These are phyloP conservation scores for Elsinoe fawcettii DNA, from an alignment of 2,329 filamentous ascomycete genomes.

Conservation along the genomic window DNA sequence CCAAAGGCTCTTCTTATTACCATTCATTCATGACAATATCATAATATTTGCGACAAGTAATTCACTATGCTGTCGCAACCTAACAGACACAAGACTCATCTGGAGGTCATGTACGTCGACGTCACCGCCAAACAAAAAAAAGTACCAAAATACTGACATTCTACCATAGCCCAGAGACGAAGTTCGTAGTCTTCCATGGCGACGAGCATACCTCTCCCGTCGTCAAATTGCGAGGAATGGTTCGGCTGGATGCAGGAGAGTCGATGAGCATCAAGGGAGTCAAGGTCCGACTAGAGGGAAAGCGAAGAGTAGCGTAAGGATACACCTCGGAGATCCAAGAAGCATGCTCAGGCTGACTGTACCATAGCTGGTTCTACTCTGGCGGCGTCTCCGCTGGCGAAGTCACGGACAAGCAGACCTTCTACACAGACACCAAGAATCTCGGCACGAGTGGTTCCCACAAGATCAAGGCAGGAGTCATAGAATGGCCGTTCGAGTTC, in stretches of 20 bases:
- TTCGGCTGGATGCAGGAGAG: slow-evolving; percentile 41
- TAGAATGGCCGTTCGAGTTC: slow-evolving; percentile 46
- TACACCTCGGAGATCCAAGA: background rate
- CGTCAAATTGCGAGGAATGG: slow-evolving; percentile 39
- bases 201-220: slow-evolving; percentile 38
- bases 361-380: slow-evolving; percentile 30
- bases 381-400: slow-evolving; percentile 32
- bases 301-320: slow-evolving; percentile 40
- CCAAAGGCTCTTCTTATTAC: background rate
- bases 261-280: slow-evolving; percentile 41
- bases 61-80: slow-evolving; percentile 16
- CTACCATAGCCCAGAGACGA: slow-evolving; percentile 34
- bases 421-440: slow-evolving; percentile 38
- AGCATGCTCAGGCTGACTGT: background rate
- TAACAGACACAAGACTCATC: slow-evolving; percentile 24
- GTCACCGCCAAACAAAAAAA: background rate
- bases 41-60: slow-evolving; percentile 7
- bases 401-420: slow-evolving; percentile 40
- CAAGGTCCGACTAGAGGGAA: slow-evolving; percentile 40
- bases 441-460: slow-evolving; percentile 41
- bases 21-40: slow-evolving; percentile 3
- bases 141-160: slow-evolving; percentile 3
- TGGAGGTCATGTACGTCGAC: slow-evolving; percentile 38
- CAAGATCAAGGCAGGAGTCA: slow-evolving; percentile 42
- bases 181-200: slow-evolving; percentile 45